phyloP scores from a whole-genome alignment of 805 yeast genomes.

The Babjeviella inositovora region DNA sequence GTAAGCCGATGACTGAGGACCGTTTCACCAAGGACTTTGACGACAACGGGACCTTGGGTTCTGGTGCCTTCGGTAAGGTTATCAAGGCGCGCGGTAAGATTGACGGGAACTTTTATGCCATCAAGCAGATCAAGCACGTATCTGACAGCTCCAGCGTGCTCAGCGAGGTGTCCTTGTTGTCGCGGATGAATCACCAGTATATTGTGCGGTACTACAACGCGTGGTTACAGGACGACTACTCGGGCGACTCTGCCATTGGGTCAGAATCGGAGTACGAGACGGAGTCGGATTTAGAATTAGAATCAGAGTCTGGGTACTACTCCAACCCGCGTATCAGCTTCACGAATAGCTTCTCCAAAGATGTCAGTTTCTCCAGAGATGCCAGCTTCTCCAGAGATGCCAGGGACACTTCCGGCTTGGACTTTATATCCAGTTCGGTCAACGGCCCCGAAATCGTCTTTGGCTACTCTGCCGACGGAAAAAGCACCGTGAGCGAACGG shows the following conservation, averaged over 20 bases:
- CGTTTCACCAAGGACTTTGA: slow-evolving; percentile 96
- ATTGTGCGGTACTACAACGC: slow-evolving; percentile 95
- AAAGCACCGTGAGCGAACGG: too few species aligned
- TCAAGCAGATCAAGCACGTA: slow-evolving; percentile 77
- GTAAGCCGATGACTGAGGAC: not conserved
- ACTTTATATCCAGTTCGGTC: slow-evolving; percentile 53
- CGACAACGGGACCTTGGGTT: slow-evolving; percentile 80
- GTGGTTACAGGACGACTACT: slow-evolving; percentile 73
- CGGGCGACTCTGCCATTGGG: slow-evolving; percentile 8
- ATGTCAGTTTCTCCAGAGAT: too few species aligned
- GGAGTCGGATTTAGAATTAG: slow-evolving; percentile 11
- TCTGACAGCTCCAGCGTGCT: slow-evolving; percentile 69
- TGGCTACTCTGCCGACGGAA: slow-evolving; percentile 18
- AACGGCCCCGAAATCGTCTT: slow-evolving; percentile 40
- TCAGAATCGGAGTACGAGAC: slow-evolving; percentile 8
- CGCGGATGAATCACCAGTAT: slow-evolving; percentile 86
- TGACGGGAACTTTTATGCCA: slow-evolving; percentile 91
- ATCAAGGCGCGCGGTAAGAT: slow-evolving; percentile 89
- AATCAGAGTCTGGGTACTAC: too few species aligned
- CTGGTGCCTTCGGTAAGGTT: slow-evolving; percentile 96
- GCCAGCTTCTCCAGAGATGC: too few species aligned
- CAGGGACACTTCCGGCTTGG: too few species aligned
- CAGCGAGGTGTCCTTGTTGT: slow-evolving; percentile 83
- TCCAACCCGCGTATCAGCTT: too few species aligned
- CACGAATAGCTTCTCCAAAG: too few species aligned